Evolutionary conservation across 2,329 filamentous ascomycete genomes (phyloP).

Genomic region (Fusarium nodosum): DNA sequence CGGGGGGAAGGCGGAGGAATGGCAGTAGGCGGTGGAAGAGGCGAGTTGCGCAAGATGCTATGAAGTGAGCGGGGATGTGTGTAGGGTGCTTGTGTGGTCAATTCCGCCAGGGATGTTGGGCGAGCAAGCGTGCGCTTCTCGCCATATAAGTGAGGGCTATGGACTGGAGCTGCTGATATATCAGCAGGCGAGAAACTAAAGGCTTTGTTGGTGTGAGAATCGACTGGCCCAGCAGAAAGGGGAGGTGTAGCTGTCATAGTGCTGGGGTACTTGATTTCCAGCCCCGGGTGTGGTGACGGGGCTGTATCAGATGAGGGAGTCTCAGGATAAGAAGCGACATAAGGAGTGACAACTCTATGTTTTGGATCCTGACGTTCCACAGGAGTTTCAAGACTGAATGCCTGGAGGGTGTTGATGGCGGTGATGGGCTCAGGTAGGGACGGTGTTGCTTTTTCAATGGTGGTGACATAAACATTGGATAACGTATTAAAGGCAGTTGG

Average conservation of each 20-base stretch:
- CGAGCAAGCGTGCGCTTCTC: constrained; percentile 38
- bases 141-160: constrained; percentile 17
- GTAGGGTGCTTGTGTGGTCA: constrained; percentile 64
- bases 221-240: constrained; percentile 66
- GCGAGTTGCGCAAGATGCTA: constrained; percentile 76
- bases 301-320: constrained; percentile 67
- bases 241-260: constrained; percentile 72
- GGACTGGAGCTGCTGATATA: constrained; percentile 36
- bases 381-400: constrained; percentile 51
- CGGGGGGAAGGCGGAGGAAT: constrained; percentile 66
- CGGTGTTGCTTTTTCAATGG: constrained; percentile 71
- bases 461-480: constrained; percentile 73
- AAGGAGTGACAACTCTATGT: constrained; percentile 59
- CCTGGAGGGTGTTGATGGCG: constrained; percentile 61
- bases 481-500: constrained; percentile 76
- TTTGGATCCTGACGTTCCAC: constrained; percentile 52
- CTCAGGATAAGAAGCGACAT: constrained; percentile 63
- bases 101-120: constrained; percentile 29
- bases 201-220: constrained; percentile 57
- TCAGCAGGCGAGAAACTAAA: constrained; percentile 63
- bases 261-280: constrained; percentile 65
- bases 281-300: constrained; percentile 60
- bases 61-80: constrained; percentile 70
- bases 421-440: constrained; percentile 62
- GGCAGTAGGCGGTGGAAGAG: constrained; percentile 67